These are phyloP conservation scores for Pyrenula massariospora DNA, from an alignment of 495 filamentous ascomycete genomes.

Conservation along the genomic window DNA sequence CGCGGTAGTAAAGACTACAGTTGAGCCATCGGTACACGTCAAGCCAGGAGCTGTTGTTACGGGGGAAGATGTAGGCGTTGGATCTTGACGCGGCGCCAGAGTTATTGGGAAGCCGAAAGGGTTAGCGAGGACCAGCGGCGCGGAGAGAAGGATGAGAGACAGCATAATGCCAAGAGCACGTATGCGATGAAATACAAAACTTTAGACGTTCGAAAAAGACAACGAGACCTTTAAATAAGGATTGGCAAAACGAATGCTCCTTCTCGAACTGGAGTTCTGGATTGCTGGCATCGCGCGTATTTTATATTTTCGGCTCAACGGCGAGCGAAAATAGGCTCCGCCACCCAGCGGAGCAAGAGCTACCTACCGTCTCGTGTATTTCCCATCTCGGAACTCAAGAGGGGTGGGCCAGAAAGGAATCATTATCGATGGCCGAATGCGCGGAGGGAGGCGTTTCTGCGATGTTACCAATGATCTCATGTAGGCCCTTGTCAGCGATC, in stretches of 20 bases:
- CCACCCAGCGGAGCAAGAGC: neutral
- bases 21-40: slow-evolving; percentile 12
- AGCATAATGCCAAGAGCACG: neutral
- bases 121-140: slow-evolving; percentile 14
- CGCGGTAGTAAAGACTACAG: slow-evolving; percentile 15
- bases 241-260: neutral
- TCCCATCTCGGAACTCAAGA: too few species aligned
- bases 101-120: neutral
- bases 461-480: neutral
- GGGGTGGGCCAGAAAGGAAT: neutral
- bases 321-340: neutral
- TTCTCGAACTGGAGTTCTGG: neutral
- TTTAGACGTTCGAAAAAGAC: neutral
- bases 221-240: neutral
- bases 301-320: neutral
- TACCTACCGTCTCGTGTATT: neutral
- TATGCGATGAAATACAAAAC: too few species aligned
- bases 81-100: neutral
- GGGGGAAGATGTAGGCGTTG: neutral
- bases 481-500: neutral
- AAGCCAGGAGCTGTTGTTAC: slow-evolving; percentile 11
- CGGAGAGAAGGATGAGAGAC: neutral
- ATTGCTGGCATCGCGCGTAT: neutral
- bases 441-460: neutral
- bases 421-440: neutral